Evolutionary conservation across 441 rosid species (phyloP).

Genomic region (Theobroma grandiflorum): DNA sequence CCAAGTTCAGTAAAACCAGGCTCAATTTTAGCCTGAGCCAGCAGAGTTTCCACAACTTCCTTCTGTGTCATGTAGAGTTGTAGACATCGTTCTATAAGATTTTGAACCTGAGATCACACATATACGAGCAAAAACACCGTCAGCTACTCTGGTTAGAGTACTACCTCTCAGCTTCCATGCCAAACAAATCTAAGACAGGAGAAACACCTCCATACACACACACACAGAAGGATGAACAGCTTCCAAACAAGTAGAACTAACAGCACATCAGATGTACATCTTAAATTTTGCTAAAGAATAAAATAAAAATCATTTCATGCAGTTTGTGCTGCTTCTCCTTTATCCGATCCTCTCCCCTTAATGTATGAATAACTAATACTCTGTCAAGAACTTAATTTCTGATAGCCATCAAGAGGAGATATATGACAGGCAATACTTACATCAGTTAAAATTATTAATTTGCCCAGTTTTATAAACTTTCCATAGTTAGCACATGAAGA

Average conservation of each 20-base stretch:
- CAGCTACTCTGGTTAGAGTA: background rate
- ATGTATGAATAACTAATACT: background rate
- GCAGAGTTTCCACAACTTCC: constrained; percentile 89
- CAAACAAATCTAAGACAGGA: constrained; percentile 11
- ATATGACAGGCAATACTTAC: constrained; percentile 4
- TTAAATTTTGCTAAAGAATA: background rate
- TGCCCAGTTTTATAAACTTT: background rate
- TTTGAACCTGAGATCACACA: constrained; percentile 77
- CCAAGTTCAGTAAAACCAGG: constrained; percentile 99
- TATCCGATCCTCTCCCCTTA: background rate
- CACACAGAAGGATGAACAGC: background rate
- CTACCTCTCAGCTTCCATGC: background rate
- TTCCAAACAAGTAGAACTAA: background rate
- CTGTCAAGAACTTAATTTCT: background rate
- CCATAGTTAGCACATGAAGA: background rate
- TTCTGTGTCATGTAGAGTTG: constrained; percentile 94
- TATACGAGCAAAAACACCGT: constrained; percentile 7
- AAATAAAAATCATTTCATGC: background rate
- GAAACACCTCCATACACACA: background rate
- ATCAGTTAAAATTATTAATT: constrained; percentile 1
- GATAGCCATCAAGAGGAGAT: background rate
- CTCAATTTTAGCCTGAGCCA: constrained; percentile 92
- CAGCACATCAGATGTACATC: background rate
- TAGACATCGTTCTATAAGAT: constrained; percentile 95
- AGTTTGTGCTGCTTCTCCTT: background rate